Conservation (phyloP, 345 rosid genomes). For the Noccaea bulbosa region DNA sequence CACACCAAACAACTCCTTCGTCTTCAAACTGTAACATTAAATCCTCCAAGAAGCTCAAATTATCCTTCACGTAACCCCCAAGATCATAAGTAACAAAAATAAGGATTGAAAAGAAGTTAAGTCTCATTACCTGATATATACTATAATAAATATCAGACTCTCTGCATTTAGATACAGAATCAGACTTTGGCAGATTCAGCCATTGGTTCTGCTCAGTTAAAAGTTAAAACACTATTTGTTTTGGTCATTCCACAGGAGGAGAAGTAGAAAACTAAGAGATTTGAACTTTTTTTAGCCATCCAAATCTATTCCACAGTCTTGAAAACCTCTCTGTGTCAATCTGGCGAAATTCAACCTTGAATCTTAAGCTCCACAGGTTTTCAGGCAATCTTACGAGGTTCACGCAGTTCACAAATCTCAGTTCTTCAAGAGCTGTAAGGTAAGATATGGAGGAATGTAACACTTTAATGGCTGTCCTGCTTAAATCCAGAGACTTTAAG, state of each 20-base stretch:
- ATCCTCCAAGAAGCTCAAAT: no score
- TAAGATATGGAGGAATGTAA: slow-evolving; percentile 16
- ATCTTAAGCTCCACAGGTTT: slow-evolving; percentile 29
- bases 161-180: neutral
- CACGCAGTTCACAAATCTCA: slow-evolving; percentile 14
- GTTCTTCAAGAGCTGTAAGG: slow-evolving; percentile 39
- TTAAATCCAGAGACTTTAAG: slow-evolving; percentile 36
- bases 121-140: neutral
- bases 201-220: neutral
- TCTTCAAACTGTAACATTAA: no score
- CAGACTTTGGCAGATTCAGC: slow-evolving; percentile 8
- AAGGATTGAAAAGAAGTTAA: no score
- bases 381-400: slow-evolving; percentile 34
- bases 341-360: slow-evolving; percentile 34
- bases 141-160: neutral
- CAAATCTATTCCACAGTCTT: slow-evolving; percentile 31
- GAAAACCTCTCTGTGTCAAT: slow-evolving; percentile 39
- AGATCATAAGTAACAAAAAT: no score
- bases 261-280: slow-evolving; percentile 13
- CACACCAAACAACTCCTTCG: no score
- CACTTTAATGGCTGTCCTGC: slow-evolving; percentile 29
- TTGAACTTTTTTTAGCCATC: slow-evolving; percentile 32
- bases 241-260: neutral
- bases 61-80: no score
- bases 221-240: slow-evolving; percentile 3